phyloP scores from a whole-genome alignment of 768 basidiomycete species.

The Tricholoma terreum region DNA sequence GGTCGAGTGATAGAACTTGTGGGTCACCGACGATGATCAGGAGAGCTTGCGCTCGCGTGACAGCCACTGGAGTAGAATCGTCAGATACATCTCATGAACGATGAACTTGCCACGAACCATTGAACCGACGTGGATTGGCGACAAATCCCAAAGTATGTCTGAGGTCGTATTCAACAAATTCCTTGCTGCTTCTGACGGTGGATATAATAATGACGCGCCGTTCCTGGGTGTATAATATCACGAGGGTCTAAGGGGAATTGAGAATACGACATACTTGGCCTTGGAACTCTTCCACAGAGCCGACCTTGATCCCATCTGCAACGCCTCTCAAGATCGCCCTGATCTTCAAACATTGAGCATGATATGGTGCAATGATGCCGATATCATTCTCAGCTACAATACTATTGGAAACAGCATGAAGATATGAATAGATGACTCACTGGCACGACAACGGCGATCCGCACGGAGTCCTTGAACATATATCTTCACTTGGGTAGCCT shows the following conservation, averaged over 20 bases:
- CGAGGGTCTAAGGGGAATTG: conserved; percentile 18
- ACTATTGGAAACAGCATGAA: background rate
- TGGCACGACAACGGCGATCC: conserved; percentile 35
- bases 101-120: conserved; percentile 40
- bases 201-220: conserved; percentile 56
- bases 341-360: conserved; percentile 60
- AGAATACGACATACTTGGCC: conserved; percentile 44
- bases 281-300: conserved; percentile 69
- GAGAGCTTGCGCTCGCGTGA: conserved; percentile 64
- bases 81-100: background rate
- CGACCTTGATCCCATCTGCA: conserved; percentile 48
- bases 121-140: conserved; percentile 52
- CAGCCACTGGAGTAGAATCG: conserved; percentile 42
- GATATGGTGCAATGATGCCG: conserved; percentile 70
- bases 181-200: conserved; percentile 52
- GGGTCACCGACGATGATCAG: conserved; percentile 65
- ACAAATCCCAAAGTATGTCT: conserved; percentile 58
- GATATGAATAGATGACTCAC: conserved; percentile 27
- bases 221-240: conserved; percentile 42
- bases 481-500: conserved; percentile 48
- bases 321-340: conserved; percentile 29
- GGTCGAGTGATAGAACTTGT: conserved; percentile 52
- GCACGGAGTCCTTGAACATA: conserved; percentile 42
- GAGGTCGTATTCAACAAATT: conserved; percentile 49
- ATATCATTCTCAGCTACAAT: conserved; percentile 46